Base-by-base conservation (phyloP, 805 yeast species). In the Kluyveromyces lactis region DNA sequence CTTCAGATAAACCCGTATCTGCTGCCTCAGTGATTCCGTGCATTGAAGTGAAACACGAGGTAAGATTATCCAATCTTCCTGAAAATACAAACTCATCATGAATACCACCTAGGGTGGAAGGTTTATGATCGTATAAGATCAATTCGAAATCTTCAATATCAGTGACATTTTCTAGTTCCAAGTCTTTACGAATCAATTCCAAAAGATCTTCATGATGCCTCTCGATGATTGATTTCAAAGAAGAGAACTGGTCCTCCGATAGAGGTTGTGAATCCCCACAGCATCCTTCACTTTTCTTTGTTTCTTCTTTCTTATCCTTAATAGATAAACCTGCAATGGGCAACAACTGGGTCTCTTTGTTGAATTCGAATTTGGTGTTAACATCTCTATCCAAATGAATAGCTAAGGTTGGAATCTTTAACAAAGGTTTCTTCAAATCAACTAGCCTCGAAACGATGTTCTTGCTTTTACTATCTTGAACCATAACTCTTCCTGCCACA, bases 351-450 rank as follows among this genome's bases (percentile, higher is more conserved):
- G 86, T 72, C 64, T 90, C 97, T 53, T 79, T 82, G 66, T 92
- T 86, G 64, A 86, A 85, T 56, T 86, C 95, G 52, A 89, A 85
- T 60, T 84, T 85, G 40, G 67, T 67, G 56, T 81, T 80, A 26
- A 78, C 84, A 24, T 76, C 83, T 50, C 95, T 73, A 53, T 85
- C 80, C 49, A 90, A 68, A 63, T 90, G 98, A 45, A 90, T 89
- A 12, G 97, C 97, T 56, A 90, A 69, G 1, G 97, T 86, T 34
- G 98, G 97, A 40, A 90, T 90, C 52, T 95, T 77, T 53, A 92
- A 68, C 39, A 90, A 56, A 2, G 98, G 97, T 58, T 75, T 81
- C 47, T 82, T 77, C 46, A 92, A 72, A 62, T 86, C 85, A 42
- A 92, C 75, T 44, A 92, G 68, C 52, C 71, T 77, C 3, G 95